phyloP scores from a whole-genome alignment of 208 protist species.

The Novymonas esmeraldas region DNA sequence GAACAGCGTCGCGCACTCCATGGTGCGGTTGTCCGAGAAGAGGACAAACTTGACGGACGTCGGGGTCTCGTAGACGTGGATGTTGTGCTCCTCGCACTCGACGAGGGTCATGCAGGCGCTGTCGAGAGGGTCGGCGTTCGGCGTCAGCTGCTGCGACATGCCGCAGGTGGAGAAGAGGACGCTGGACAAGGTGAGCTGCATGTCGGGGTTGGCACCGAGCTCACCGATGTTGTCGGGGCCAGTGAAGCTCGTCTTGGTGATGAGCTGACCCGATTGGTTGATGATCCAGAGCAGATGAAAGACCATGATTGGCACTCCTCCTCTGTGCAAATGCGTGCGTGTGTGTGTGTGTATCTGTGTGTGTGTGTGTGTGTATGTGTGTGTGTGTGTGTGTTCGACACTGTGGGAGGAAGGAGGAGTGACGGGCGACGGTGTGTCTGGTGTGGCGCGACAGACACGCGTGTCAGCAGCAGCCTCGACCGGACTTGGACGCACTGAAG shows the following conservation, averaged over 20 bases:
- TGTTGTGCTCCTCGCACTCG: slow-evolving; percentile 85
- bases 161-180: slow-evolving; percentile 86
- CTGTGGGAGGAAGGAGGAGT: too few species aligned
- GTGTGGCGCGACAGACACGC: too few species aligned
- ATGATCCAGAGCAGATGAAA: slow-evolving; percentile 89
- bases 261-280: slow-evolving; percentile 87
- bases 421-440: too few species aligned
- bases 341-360: too few species aligned
- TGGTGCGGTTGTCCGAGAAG: slow-evolving; percentile 70
- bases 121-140: slow-evolving; percentile 80
- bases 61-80: slow-evolving; percentile 87
- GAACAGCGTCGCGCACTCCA: slow-evolving; percentile 56
- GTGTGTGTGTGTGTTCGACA: too few species aligned
- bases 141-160: slow-evolving; percentile 88
- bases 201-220: slow-evolving; percentile 78
- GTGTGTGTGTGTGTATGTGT: too few species aligned
- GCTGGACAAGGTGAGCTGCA: slow-evolving; percentile 82
- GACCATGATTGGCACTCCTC: too few species aligned
- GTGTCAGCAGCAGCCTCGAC: too few species aligned
- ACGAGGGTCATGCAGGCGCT: slow-evolving; percentile 83
- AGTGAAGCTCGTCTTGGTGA: slow-evolving; percentile 78
- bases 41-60: slow-evolving; percentile 81
- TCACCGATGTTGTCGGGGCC: slow-evolving; percentile 71
- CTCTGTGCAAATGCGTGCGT: too few species aligned
- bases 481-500: too few species aligned